These are phyloP conservation scores for Aethionema arabicum DNA, from an alignment of 345 rosid species.

Conservation along the genomic window DNA sequence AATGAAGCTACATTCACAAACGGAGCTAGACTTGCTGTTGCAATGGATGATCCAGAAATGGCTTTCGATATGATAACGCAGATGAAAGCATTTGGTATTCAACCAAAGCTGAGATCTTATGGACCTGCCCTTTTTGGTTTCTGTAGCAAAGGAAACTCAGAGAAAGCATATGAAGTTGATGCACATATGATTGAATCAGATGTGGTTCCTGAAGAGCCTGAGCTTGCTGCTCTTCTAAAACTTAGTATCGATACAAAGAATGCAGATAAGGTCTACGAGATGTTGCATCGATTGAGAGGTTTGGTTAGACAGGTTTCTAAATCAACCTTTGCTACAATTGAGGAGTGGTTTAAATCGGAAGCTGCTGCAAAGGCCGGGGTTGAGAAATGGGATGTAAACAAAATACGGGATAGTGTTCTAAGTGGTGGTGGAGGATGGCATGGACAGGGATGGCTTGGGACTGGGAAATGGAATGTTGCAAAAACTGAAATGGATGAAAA, in stretches of 20 bases:
- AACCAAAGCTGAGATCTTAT: constrained; percentile 80
- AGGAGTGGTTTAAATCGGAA: constrained; percentile 74
- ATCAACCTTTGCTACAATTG: constrained; percentile 50
- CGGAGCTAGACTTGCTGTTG: constrained; percentile 73
- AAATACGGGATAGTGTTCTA: constrained; percentile 56
- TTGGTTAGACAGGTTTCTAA: constrained; percentile 68
- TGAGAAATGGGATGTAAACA: constrained; percentile 56
- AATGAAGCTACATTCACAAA: constrained; percentile 92
- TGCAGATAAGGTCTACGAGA: constrained; percentile 67
- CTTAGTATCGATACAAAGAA: constrained; percentile 54
- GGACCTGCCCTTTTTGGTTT: constrained; percentile 85
- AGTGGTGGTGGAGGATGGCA: constrained; percentile 99
- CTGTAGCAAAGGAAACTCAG: constrained; percentile 58
- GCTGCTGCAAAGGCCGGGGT: constrained; percentile 56
- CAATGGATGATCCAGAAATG: constrained; percentile 78
- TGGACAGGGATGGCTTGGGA: constrained; percentile 93
- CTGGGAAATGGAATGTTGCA: constrained; percentile 68
- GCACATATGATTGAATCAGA: constrained; percentile 73
- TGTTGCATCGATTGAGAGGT: constrained; percentile 69
- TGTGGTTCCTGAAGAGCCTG: constrained; percentile 78
- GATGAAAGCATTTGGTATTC: constrained; percentile 66
- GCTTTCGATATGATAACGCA: constrained; percentile 85
- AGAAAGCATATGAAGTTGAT: constrained; percentile 80
- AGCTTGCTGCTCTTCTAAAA: constrained; percentile 74
- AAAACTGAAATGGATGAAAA: constrained; percentile 66